These are phyloP conservation scores for Phragmites australis DNA, from an alignment of 176 grass and related monocot species.

Conservation along the genomic window DNA sequence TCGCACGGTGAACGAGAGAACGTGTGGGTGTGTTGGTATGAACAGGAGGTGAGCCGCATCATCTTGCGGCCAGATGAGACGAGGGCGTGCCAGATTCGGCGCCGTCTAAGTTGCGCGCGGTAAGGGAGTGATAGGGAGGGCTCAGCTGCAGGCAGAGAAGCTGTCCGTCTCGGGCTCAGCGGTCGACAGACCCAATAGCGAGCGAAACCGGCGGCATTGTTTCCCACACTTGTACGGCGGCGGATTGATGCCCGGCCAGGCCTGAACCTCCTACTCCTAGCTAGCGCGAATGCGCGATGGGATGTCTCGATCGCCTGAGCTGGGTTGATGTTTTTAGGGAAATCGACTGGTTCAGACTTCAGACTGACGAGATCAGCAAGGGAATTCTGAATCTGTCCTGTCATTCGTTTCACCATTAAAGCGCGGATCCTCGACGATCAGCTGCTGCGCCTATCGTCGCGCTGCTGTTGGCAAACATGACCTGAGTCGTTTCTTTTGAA, in stretches of 20 bases:
- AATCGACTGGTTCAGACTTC: background rate
- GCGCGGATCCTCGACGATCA: background rate
- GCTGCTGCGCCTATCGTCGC: background rate
- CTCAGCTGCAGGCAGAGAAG: conserved; percentile 31
- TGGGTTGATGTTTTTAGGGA: background rate
- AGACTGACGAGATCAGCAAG: background rate
- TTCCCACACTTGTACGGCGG: background rate
- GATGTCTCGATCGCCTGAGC: background rate
- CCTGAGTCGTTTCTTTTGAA: background rate
- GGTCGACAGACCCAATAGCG: background rate
- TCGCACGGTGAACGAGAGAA: too few species aligned
- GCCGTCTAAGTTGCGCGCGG: background rate
- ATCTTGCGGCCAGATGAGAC: background rate
- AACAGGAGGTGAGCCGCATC: background rate
- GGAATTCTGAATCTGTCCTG: background rate
- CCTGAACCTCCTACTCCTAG: background rate
- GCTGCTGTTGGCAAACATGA: background rate
- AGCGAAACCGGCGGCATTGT: conserved; percentile 15
- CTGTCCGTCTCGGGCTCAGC: conserved; percentile 24
- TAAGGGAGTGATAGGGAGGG: conserved; percentile 30
- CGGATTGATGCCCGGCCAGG: too few species aligned
- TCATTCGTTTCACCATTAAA: background rate
- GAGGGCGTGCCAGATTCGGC: background rate
- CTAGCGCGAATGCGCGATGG: too few species aligned
- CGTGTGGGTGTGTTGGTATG: background rate